Percentiles rank a stretch among this genome's conserved stretches.
These are phyloP conservation scores for Ustilago tritici DNA, from an alignment of 1,284 basidiomycete genomes.

Conservation along the genomic window DNA sequence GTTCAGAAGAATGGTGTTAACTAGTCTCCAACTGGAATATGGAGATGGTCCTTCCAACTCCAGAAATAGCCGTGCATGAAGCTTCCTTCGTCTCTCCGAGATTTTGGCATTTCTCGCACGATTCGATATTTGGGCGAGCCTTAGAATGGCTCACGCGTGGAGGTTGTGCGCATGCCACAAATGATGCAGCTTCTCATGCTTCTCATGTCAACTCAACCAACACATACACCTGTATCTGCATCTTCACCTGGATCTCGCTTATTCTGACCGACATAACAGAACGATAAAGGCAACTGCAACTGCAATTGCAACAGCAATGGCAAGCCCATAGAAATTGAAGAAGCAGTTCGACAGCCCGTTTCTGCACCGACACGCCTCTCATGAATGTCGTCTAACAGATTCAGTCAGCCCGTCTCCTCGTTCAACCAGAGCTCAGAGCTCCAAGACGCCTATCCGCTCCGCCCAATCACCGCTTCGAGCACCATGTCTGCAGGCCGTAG, in stretches of 20 bases:
- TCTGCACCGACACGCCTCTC: slow-evolving; percentile 7
- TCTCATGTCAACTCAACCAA: neutral
- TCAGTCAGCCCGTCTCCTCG: slow-evolving; percentile 10
- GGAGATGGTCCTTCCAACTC: slow-evolving; percentile 20
- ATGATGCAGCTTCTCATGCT: slow-evolving; percentile 3
- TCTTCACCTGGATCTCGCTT: neutral
- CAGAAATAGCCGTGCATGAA: slow-evolving; percentile 26
- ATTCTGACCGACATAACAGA: too few species aligned
- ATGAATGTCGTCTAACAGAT: slow-evolving; percentile 39
- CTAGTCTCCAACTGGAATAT: slow-evolving; percentile 4
- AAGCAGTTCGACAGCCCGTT: slow-evolving; percentile 5
- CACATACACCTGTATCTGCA: neutral
- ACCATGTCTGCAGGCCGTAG: slow-evolving; percentile 42
- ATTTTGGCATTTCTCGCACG: slow-evolving; percentile 38
- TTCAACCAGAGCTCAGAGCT: slow-evolving; percentile 21
- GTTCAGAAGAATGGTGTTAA: neutral
- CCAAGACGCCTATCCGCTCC: slow-evolving; percentile 32
- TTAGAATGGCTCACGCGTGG: slow-evolving; percentile 8
- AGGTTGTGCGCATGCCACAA: slow-evolving; percentile 22
- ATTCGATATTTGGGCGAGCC: slow-evolving; percentile 10
- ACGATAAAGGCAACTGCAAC: neutral
- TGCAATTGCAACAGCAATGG: slow-evolving; percentile 2
- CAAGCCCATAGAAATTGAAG: neutral
- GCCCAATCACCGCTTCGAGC: slow-evolving; percentile 5
- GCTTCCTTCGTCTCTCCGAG: slow-evolving; percentile 24